Base-by-base conservation (phyloP, 768 basidiomycete species). In the Xerocomellus chrysenteron region DNA sequence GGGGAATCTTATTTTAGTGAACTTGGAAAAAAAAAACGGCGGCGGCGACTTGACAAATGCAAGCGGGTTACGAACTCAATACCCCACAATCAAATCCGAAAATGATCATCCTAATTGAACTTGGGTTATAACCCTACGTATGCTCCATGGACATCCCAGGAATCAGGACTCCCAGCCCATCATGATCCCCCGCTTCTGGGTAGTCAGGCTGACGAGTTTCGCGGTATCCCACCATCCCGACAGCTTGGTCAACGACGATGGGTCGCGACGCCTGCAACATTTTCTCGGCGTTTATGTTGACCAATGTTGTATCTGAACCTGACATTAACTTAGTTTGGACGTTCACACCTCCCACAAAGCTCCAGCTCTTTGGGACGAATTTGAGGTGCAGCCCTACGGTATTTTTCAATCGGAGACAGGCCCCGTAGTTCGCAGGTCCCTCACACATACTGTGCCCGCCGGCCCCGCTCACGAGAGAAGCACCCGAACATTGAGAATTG, bases 1-100 rank as follows among this genome's bases (percentile, higher is more conserved):
- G 49, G 45, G 46, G 24, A 53, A 44, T 54, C 39, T 46, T 52
- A 53, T 60, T 64, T 50, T 54, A 19, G 26, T 17, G 5, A 33
- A 9, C 5, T 10, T 51, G 36, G 19, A 39, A 52, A 41, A 43
- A 52, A 37, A 16, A n/a, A 26, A 12, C 57, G 57, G 30, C 30
- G 32, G 62, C 39, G 37, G 62, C 30, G 44, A 63, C 53, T 39
- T 49, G 37, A 48, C 36, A 47, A 50, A 35, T 19, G 14, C 19
- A 12, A 26, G 21, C 30, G 41, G 26, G 26, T 63, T 63, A 62
- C 61, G 61, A 51, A 58, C 52, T 41, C 21, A 33, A 17, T 21
- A 1, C 61, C 62, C 52, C 54, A 45, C 50, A 35, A 54, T 50
- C 36, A 33, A 26, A 33, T 4, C 14, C 16, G 33, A 39, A 46